These are phyloP conservation scores for Cylindrotheca closterium DNA, from an alignment of 108 stramenopile species.

Conservation along the genomic window DNA sequence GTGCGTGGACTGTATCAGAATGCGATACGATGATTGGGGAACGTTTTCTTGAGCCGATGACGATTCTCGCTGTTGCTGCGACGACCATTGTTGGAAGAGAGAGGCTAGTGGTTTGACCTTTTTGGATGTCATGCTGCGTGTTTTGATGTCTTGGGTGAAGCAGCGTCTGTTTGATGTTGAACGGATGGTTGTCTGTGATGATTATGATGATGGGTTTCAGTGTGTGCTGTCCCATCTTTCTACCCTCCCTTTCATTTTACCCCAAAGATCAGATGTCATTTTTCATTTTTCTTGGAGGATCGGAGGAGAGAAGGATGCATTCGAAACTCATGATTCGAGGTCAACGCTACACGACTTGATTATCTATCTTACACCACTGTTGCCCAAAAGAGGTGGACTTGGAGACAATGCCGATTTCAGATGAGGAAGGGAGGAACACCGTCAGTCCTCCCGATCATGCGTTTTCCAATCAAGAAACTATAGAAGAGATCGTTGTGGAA, in stretches of 20 bases:
- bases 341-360: too few relatives aligned
- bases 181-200: too few relatives aligned
- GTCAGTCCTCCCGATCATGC: not conserved
- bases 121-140: slow-evolving; percentile 2
- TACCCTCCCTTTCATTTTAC: too few relatives aligned
- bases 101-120: not conserved
- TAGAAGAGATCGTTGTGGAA: slow-evolving; percentile 2
- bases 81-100: slow-evolving; percentile 12
- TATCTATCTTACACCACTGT: too few relatives aligned
- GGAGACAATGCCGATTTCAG: not conserved
- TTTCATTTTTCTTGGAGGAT: too few relatives aligned
- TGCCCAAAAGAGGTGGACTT: not conserved
- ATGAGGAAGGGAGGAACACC: not conserved
- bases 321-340: too few relatives aligned
- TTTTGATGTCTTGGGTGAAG: not conserved
- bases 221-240: too few relatives aligned
- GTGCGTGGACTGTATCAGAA: slow-evolving; percentile 28
- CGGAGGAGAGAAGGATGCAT: too few relatives aligned
- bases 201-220: too few relatives aligned
- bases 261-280: too few relatives aligned
- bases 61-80: slow-evolving; percentile 8
- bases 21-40: slow-evolving; percentile 17
- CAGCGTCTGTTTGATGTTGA: too few relatives aligned
- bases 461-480: slow-evolving; percentile 22
- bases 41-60: not conserved